phyloP scores from a whole-genome alignment of 805 yeast species.

The Kodamaea kakaduensis region DNA sequence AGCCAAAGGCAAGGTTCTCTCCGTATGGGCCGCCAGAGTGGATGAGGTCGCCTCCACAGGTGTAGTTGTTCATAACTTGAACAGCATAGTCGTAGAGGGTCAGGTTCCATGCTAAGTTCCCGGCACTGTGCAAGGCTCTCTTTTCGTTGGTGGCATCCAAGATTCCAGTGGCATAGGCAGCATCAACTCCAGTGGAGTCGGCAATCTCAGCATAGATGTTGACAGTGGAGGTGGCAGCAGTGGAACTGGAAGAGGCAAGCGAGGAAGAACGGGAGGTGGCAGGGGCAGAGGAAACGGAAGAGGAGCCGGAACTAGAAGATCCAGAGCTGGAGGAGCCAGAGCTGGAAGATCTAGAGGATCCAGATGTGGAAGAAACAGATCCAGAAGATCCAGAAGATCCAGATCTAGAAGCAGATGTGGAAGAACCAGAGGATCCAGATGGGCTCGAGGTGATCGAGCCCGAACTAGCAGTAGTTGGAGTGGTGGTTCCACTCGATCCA shows the following conservation, averaged over 20 bases:
- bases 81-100: conserved; percentile 30
- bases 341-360: too few species aligned
- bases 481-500: background rate
- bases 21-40: conserved; percentile 38
- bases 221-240: background rate
- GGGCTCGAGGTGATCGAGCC: too few species aligned
- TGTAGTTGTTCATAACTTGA: conserved; percentile 25
- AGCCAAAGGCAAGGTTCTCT: conserved; percentile 39
- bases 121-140: conserved; percentile 28
- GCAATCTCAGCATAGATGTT: background rate
- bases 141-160: conserved; percentile 31
- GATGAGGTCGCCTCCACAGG: conserved; percentile 28
- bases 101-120: conserved; percentile 27
- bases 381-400: too few species aligned
- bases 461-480: too few species aligned
- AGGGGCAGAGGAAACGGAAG: conserved; percentile 1
- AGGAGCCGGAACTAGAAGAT: too few species aligned
- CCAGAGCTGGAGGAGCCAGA: background rate
- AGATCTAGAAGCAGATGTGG: too few species aligned
- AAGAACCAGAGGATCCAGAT: too few species aligned
- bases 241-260: background rate
- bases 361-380: too few species aligned
- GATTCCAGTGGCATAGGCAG: conserved; percentile 27
- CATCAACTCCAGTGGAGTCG: too few species aligned
- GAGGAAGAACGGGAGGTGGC: background rate